Evolutionary conservation across 305 asterid genomes (phyloP).

Genomic region (Plantago lanceolata): DNA sequence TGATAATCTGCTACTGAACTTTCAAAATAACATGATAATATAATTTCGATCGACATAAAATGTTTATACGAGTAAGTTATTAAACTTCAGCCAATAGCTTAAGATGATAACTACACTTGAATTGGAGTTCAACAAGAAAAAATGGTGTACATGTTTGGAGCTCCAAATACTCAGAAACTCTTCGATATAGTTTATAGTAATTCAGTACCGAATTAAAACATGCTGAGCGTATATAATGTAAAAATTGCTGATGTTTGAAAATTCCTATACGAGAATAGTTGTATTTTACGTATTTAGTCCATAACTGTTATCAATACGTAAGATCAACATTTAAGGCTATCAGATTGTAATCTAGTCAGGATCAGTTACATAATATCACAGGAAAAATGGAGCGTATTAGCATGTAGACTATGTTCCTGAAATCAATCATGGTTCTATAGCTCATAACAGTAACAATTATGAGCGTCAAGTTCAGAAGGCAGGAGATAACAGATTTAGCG

Average conservation of each 20-base stretch:
- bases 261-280: too few species aligned
- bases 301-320: too few species aligned
- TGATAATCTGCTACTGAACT: not conserved
- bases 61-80: not conserved
- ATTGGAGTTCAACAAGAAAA: conserved; percentile 1
- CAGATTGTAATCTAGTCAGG: too few species aligned
- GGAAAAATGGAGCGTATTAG: too few species aligned
- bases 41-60: not conserved
- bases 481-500: not conserved
- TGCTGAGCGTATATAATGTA: too few species aligned
- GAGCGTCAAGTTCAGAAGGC: not conserved
- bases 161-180: not conserved
- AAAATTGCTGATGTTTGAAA: too few species aligned
- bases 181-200: not conserved
- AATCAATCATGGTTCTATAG: too few species aligned
- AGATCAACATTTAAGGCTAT: too few species aligned
- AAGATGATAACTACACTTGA: not conserved
- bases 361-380: too few species aligned
- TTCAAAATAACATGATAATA: too few species aligned
- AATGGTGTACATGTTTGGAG: not conserved
- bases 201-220: not conserved
- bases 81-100: not conserved
- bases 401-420: too few species aligned
- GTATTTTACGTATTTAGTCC: too few species aligned
- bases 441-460: not conserved